Base-by-base conservation (phyloP, 768 basidiomycete species). In the Boletus huronensis region DNA sequence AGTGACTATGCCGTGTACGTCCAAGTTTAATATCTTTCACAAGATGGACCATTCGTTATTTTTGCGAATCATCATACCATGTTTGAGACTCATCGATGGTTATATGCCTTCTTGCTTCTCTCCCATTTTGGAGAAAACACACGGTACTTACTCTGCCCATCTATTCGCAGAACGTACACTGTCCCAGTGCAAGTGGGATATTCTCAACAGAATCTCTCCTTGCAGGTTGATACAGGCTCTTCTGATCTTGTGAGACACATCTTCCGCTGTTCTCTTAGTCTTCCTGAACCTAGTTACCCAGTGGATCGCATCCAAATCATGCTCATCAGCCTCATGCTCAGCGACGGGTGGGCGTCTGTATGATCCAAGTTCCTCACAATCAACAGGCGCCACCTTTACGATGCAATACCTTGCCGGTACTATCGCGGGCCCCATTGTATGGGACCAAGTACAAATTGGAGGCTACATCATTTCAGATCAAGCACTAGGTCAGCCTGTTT, bases 181-280 rank as follows among this genome's bases (percentile, higher is more conserved):
- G 68, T 88, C n/a, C 75, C 82, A 4, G 72, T 87, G 5, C 69
- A 63, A 19, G 73, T 89, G 23, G 88, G 89, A 11, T 50, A 67
- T 7, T 69, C 65, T 9, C 64, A 64, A 31, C 79, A 86, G 52
- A 77, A 75, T 23, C 70, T 87, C 23, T 82, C 79, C 6, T 70
- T 91, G 2, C 88, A 90, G 64, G 79, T 92, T 35, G 90, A 93
- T 61, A 89, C 87, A 0, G 90, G 90, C 28, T 91, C 90, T 0
- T 88, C 88, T 0, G 90, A 93, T 71, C 75, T 90, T 25, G 88
- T 90, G 54, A 61, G 82, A 74, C 29, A 9, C 31, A 31, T 31
- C n/a, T 48, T 57, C 29, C 38, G 43, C 34, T 50, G 1, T 23
- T 10, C n/a, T 36, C 41, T 19, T 9, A 16, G 43, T 46, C 46